Percentiles rank a stretch among this genome's conserved stretches.
These are phyloP conservation scores for Neostapfia colusana DNA, from an alignment of 176 grass and related monocot genomes.

Conservation along the genomic window DNA sequence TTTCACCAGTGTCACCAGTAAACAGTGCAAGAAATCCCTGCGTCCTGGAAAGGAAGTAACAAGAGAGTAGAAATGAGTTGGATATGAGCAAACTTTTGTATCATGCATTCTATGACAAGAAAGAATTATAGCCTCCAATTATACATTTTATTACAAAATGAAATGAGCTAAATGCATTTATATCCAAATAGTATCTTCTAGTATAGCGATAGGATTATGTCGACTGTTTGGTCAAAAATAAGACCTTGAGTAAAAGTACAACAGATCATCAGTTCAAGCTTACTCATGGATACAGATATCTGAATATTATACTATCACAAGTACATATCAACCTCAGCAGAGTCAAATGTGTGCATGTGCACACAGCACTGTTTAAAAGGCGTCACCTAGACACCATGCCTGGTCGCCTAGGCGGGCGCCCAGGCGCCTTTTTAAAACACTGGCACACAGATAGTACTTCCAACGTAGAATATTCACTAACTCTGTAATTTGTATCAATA, in stretches of 20 bases:
- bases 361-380: too few relatives aligned
- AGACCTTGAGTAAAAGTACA: neutral
- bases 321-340: neutral
- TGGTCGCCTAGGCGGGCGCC: too few relatives aligned
- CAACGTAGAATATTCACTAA: neutral
- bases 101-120: neutral
- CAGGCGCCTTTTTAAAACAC: too few relatives aligned
- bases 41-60: constrained; percentile 55
- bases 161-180: neutral
- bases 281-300: neutral
- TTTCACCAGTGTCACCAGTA: constrained; percentile 97
- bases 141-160: neutral
- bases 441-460: neutral
- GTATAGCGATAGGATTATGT: neutral
- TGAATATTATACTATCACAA: neutral
- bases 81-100: neutral
- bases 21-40: constrained; percentile 95
- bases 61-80: constrained; percentile 22
- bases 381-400: too few relatives aligned
- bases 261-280: neutral
- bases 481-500: neutral
- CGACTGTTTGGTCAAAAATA: neutral
- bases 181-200: neutral
- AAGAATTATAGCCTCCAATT: neutral
- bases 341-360: neutral